These are phyloP conservation scores for Auxenochlorella pyrenoidosa DNA, from an alignment of 139 green algal species.

Conservation along the genomic window DNA sequence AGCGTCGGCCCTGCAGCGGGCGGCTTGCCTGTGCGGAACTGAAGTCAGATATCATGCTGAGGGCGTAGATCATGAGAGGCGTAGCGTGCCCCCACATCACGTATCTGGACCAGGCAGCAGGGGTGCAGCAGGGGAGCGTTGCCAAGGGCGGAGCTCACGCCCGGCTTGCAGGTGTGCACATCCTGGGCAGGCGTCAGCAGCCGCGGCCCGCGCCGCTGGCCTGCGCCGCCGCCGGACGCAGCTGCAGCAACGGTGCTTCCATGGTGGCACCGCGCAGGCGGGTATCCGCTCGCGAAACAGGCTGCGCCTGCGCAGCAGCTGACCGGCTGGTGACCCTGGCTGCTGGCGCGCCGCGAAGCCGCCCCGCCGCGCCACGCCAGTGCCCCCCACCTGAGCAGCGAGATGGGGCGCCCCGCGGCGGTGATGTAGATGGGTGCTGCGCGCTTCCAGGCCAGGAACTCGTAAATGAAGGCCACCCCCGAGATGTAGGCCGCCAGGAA, in stretches of 20 bases:
- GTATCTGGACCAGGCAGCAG: conserved; percentile 43
- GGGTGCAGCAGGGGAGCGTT: neutral
- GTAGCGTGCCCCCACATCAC: conserved; percentile 68
- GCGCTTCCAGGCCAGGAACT: conserved; percentile 54
- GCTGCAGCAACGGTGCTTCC: too few species aligned
- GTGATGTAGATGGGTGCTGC: conserved; percentile 39
- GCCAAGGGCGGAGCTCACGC: too few species aligned
- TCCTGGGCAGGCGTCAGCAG: too few species aligned
- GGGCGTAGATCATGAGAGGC: conserved; percentile 63
- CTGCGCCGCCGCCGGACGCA: too few species aligned
- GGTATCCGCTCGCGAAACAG: too few species aligned
- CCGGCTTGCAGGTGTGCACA: too few species aligned
- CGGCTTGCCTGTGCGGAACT: neutral
- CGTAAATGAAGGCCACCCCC: conserved; percentile 56
- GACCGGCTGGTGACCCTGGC: too few species aligned
- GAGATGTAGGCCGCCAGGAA: conserved; percentile 61
- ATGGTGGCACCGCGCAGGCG: too few species aligned
- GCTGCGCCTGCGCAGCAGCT: too few species aligned
- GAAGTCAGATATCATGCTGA: conserved; percentile 62
- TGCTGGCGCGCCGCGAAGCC: too few species aligned
- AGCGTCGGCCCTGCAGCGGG: too few species aligned
- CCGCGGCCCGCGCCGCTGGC: too few species aligned
- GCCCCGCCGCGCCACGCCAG: neutral
- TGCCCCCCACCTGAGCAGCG: conserved; percentile 21
- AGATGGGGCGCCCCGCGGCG: conserved; percentile 37